Base-by-base conservation (phyloP, 148 eudicot species). In the Selenicereus undatus region DNA sequence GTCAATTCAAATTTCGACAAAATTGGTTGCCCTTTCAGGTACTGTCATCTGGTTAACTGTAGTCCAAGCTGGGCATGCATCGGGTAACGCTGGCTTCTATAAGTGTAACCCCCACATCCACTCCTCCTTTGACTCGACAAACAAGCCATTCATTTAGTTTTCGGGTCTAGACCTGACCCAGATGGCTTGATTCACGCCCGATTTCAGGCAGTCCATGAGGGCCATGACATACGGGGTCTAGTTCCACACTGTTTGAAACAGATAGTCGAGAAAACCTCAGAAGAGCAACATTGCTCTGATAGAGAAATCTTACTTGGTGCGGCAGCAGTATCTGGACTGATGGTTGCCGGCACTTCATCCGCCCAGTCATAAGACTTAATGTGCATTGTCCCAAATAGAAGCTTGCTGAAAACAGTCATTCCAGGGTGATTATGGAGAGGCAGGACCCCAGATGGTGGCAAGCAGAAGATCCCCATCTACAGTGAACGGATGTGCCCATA, bases 371-470 rank as follows among this genome's bases (percentile, higher is more conserved):
- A 93, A 0, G 98, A 90, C 62, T 90, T 92, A 66, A 89, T 90
- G 80, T 94, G 95, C 94, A 94, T 89, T 0, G 91, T 90, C 51
- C 98, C 98, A 75, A 93, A 93, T 20, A 94, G 89, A 76, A 94
- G 91, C 86, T 94, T 94, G 77, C 95, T 88, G 86, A 94, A 90
- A 51, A 94, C 98, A 0, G 97, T 94, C 98, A 94, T 94, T 39
- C 89, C 92, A 4, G 98, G 98, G 83, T 94, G 98, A 80, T 94
- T 91, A 74, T 94, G 98, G 58, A 94, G 95, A 36, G 97, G 97
- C 66, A 94, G 87, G 65, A 90, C 91, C 66, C 90, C 89, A 29
- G 91, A 87, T 22, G 95, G 95, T 13, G 98, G 98, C 89, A 94
- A 86, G 83, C 97, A 93, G 84, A 94, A 94, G 58, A 94, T 91